Evolutionary conservation across 129 eudicot genomes (phyloP).

Genomic region (Scalesia atractyloides): DNA sequence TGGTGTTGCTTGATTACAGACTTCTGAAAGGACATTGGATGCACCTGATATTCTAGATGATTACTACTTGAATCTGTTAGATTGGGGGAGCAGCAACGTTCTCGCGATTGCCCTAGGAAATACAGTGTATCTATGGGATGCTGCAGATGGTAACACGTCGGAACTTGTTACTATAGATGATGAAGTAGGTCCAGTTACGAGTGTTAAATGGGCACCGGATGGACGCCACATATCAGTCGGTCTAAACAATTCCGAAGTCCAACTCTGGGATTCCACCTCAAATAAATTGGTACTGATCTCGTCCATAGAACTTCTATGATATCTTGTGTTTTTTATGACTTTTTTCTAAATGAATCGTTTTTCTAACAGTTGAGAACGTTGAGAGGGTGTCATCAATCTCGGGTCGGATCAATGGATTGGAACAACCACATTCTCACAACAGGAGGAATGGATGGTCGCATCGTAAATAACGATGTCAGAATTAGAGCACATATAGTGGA

Average conservation of each 20-base stretch:
- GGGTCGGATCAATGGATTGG: slow-evolving; percentile 94
- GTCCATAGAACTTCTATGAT: background rate
- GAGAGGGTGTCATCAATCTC: slow-evolving; percentile 70
- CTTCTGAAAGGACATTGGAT: slow-evolving; percentile 86
- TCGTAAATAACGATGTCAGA: slow-evolving; percentile 83
- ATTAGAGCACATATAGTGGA: slow-evolving; percentile 61
- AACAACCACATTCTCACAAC: slow-evolving; percentile 81
- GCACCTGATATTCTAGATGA: slow-evolving; percentile 62
- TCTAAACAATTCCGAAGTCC: slow-evolving; percentile 73
- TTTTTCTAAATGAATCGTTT: background rate
- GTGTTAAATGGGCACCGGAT: no score
- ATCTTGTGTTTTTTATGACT: background rate
- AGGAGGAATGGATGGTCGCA: slow-evolving; percentile 94
- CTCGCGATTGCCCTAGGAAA: slow-evolving; percentile 80
- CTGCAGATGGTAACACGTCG: slow-evolving; percentile 64
- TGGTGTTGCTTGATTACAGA: slow-evolving; percentile 37
- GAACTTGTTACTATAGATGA: slow-evolving; percentile 80
- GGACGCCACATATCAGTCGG: slow-evolving; percentile 67
- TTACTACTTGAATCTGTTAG: no score
- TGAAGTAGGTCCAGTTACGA: slow-evolving; percentile 58
- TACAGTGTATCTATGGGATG: slow-evolving; percentile 89
- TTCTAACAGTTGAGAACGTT: slow-evolving; percentile 67
- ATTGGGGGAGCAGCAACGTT: slow-evolving; percentile 63
- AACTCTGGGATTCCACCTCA: slow-evolving; percentile 86
- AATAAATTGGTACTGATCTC: slow-evolving; percentile 53